A percentile compares a stretch with the other conserved stretches of the same genome.
Evolutionary conservation across 495 filamentous ascomycete species (phyloP).

Genomic region (Cudoniella acicularis): DNA sequence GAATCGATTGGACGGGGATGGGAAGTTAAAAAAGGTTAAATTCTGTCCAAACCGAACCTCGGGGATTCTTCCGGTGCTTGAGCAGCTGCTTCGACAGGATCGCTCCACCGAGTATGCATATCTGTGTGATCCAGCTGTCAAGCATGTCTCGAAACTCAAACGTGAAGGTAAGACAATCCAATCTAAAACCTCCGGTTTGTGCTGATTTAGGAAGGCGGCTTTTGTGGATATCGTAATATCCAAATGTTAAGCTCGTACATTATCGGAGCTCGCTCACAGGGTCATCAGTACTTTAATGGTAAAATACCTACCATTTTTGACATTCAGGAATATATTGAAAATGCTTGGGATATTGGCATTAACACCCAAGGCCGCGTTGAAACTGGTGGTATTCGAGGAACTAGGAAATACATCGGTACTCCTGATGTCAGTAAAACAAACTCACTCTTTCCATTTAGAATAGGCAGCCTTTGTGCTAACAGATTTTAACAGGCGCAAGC

Average conservation of each 20-base stretch:
- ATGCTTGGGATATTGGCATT: constrained; percentile 85
- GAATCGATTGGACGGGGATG: constrained; percentile 52
- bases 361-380: constrained; percentile 69
- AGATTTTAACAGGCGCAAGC: constrained; percentile 83
- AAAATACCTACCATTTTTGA: constrained; percentile 74
- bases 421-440: constrained; percentile 60
- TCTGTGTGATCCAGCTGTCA: constrained; percentile 70
- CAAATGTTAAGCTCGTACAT: constrained; percentile 90
- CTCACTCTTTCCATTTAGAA: background rate
- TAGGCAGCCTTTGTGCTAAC: no score
- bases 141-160: constrained; percentile 77
- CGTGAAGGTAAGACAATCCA: constrained; percentile 50
- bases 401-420: constrained; percentile 94
- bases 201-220: constrained; percentile 55
- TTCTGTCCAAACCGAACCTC: constrained; percentile 58
- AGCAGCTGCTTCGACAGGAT: constrained; percentile 67
- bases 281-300: constrained; percentile 54
- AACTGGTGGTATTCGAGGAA: constrained; percentile 83
- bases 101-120: constrained; percentile 62
- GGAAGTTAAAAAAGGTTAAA: constrained; percentile 39
- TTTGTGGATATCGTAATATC: constrained; percentile 97
- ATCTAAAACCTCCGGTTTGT: background rate
- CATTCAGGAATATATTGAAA: constrained; percentile 86
- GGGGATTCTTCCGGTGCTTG: constrained; percentile 72
- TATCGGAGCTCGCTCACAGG: constrained; percentile 49